A percentile compares a stretch with the other conserved stretches of the same genome.
Evolutionary conservation across 2,329 filamentous ascomycete genomes (phyloP).

Genomic region (Raffaelea arxii): DNA sequence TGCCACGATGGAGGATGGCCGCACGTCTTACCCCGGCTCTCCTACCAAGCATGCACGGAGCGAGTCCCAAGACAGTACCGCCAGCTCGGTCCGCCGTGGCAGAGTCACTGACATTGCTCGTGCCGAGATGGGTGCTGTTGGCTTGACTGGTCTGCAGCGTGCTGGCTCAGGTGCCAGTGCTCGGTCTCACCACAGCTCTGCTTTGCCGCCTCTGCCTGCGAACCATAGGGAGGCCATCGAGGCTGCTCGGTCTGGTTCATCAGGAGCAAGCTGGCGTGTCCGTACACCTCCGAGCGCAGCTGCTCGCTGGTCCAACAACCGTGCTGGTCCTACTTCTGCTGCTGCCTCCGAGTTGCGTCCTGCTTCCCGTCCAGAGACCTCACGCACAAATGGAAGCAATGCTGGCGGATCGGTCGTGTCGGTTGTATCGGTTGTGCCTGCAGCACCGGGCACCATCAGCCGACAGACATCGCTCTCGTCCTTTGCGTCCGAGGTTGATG

Average conservation of each 20-base stretch:
- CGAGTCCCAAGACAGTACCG: slow-evolving; percentile 40
- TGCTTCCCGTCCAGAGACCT: slow-evolving; percentile 30
- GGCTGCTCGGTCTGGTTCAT: slow-evolving; percentile 55
- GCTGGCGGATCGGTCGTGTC: neutral
- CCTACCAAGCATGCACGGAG: no score
- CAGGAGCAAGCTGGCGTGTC: slow-evolving; percentile 19
- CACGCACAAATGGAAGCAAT: slow-evolving; percentile 14
- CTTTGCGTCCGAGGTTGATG: slow-evolving; percentile 88
- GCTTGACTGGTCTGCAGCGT: slow-evolving; percentile 7
- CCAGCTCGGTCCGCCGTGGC: slow-evolving; percentile 30
- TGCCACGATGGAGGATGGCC: no score
- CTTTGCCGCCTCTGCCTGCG: slow-evolving; percentile 61
- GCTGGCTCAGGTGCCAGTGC: slow-evolving; percentile 48
- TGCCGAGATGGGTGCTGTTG: slow-evolving; percentile 24
- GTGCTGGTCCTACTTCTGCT: slow-evolving; percentile 28
- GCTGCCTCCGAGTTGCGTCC: slow-evolving; percentile 39
- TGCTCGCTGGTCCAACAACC: slow-evolving; percentile 16
- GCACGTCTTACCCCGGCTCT: no score
- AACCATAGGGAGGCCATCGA: slow-evolving; percentile 83
- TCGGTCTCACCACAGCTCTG: slow-evolving; percentile 19
- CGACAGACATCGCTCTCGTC: slow-evolving; percentile 86
- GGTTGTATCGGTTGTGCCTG: neutral
- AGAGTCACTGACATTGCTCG: slow-evolving; percentile 22
- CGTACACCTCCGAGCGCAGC: slow-evolving; percentile 5
- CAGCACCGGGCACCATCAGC: slow-evolving; percentile 18